A percentile compares a stretch with the other conserved stretches of the same genome.
These are phyloP conservation scores for Malbranchea zuffiana DNA, from an alignment of 2,329 filamentous ascomycete species.

Conservation along the genomic window DNA sequence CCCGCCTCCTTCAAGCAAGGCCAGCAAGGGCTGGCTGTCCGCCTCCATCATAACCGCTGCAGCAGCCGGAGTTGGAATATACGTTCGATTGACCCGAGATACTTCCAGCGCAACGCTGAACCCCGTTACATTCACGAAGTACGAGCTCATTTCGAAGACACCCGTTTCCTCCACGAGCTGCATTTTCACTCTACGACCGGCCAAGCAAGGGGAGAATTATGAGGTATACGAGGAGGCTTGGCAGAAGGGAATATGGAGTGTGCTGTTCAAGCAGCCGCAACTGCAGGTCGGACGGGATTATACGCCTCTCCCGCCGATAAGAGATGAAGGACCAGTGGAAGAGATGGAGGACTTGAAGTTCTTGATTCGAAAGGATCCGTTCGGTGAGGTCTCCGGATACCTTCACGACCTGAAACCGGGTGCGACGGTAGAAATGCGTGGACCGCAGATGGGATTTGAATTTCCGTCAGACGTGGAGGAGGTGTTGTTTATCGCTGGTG, in stretches of 20 bases:
- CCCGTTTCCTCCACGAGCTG: slow-evolving; percentile 38
- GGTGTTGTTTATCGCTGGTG: slow-evolving; percentile 78
- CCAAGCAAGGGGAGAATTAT: slow-evolving; percentile 21
- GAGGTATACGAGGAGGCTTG: slow-evolving; percentile 40
- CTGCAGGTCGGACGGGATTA: slow-evolving; percentile 86
- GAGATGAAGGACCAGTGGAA: slow-evolving; percentile 14
- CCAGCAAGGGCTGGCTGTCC: slow-evolving; percentile 25
- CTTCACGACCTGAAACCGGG: slow-evolving; percentile 55
- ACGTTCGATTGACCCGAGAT: slow-evolving; percentile 23
- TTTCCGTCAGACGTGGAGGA: slow-evolving; percentile 45
- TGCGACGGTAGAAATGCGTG: slow-evolving; percentile 61
- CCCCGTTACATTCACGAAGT: slow-evolving; percentile 31
- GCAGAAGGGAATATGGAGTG: slow-evolving; percentile 64
- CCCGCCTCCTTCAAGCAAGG: slow-evolving; percentile 16
- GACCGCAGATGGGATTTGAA: slow-evolving; percentile 61
- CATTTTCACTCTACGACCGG: slow-evolving; percentile 34
- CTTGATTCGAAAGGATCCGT: slow-evolving; percentile 63
- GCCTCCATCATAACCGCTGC: slow-evolving; percentile 25
- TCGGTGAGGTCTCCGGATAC: slow-evolving; percentile 79
- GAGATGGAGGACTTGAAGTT: slow-evolving; percentile 49
- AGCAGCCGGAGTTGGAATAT: slow-evolving; percentile 30
- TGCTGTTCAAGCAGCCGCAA: slow-evolving; percentile 90
- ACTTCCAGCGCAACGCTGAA: slow-evolving; percentile 24
- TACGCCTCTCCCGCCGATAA: slow-evolving; percentile 62
- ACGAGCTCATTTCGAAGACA: slow-evolving; percentile 33